phyloP scores from a whole-genome alignment of 2,329 filamentous ascomycete species.

The Incumbomyces lentus region DNA sequence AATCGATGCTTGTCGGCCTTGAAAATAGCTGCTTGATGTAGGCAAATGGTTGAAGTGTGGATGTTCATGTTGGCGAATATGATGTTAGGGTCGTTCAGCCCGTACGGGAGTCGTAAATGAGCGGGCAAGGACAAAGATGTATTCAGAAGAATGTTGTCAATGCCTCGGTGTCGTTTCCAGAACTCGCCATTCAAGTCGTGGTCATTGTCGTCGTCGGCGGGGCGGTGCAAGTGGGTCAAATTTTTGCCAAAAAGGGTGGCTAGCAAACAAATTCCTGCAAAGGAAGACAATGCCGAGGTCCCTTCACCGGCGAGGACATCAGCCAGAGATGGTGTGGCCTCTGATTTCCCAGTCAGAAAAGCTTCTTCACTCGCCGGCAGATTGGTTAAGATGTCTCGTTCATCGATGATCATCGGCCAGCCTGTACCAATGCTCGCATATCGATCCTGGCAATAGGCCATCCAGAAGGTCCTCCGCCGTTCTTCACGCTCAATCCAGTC shows the following conservation, averaged over 20 bases:
- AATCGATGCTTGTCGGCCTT: conserved; percentile 86
- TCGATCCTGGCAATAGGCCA: conserved; percentile 79
- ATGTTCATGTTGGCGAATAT: conserved; percentile 96
- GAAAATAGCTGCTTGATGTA: conserved; percentile 97
- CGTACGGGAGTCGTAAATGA: conserved; percentile 66
- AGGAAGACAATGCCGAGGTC: conserved; percentile 63
- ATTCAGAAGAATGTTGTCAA: conserved; percentile 85
- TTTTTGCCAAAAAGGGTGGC: conserved; percentile 88
- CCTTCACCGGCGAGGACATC: conserved; percentile 55
- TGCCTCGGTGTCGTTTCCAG: conserved; percentile 81
- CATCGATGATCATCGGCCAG: conserved; percentile 92
- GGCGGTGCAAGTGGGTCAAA: conserved; percentile 79
- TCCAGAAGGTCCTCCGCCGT: conserved; percentile 85
- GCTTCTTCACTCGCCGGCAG: conserved; percentile 76
- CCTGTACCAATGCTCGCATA: conserved; percentile 94
- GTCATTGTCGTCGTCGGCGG: conserved; percentile 69
- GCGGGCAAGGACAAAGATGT: conserved; percentile 74
- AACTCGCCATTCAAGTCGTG: conserved; percentile 85
- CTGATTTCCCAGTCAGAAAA: conserved; percentile 67
- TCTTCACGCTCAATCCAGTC: conserved; percentile 96
- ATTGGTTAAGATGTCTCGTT: conserved; percentile 78
- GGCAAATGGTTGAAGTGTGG: conserved; percentile 87
- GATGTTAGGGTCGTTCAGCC: conserved; percentile 68
- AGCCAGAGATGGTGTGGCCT: conserved; percentile 57
- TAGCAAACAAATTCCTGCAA: conserved; percentile 72